Evolutionary conservation across 305 asterid species (phyloP), one percentile per base, ranked within the genome.

Genomic region (Fraxinus baroniana): DNA sequence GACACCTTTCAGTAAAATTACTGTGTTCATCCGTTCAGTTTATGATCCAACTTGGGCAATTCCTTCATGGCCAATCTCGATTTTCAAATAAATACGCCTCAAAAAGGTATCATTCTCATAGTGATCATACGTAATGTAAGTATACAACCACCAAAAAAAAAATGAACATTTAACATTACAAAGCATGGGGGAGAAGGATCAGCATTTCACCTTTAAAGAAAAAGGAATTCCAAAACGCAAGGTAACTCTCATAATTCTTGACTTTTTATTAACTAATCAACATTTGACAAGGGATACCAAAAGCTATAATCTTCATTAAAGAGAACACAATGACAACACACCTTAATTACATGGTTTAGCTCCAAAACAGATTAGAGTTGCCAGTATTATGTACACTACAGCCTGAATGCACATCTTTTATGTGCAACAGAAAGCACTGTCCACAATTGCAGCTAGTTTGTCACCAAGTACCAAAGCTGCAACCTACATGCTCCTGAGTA

Each of bases 381-480:
- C 57, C 37, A 39, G 17, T 80, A 82, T 78, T 87, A 83, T 86
- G 77, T 84, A 87, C 89, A 88, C 83, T 80, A 82, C 87, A 83
- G 73, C 84, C 79, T 80, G 75, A 79, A 80, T 44, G 78, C 74
- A 60, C 57, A 83, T 79, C 17, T 78, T 76, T 30, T 82, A 81
- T 81, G 85, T 81, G 89, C 85, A 84, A 24, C 77, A 60, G 66
- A 73, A 77, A 81, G 46, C 15, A 66, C 60, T 41, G 77, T 78
- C 86, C 78, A 66, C 68, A 88, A 74, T 36, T 79, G 84, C 79
- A 49, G 76, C 24, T 60, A 57, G 15, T 36, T 75, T 55, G 77
- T 93, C 93, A 94, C 95, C 91, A 88, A 13, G 91, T 90, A 44
- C 98, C 98, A 77, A 94, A 94, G 93, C 97, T 93, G 91, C 91